Base-by-base conservation (phyloP, 2,329 filamentous ascomycete species). In the Bipolaris gigantea region DNA sequence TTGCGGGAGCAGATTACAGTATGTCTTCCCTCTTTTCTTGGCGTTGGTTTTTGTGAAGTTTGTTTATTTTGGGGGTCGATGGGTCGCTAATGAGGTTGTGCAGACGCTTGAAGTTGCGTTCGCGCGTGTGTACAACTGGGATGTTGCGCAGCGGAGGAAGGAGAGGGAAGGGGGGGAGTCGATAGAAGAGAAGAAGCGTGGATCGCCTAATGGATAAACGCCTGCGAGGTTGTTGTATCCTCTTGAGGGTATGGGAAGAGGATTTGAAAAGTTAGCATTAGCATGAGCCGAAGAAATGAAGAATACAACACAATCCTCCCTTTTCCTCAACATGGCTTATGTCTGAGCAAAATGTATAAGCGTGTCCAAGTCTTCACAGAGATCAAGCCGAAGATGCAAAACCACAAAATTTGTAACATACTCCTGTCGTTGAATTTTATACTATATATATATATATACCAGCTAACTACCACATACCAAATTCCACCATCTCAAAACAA, bases 41-140 rank as follows among this genome's bases (percentile, higher is more conserved):
- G n/a, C n/a, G 5, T 25, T 16, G 3, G 5, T 7, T n/a, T 25
- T 15, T 30, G 9, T 30, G 9, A 30, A 30, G 10, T 30, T 30
- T 30, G 10, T 11, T 27, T 30, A 4, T 6, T 40, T 16, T n/a
- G 23, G 23, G 5, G 19, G 5, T 4, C 3, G 5, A 10, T 21
- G 8, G 1, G 11, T 34, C 34, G 6, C 64, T 73, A 53, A 66
- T 61, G 19, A 16, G 54, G 7, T 60, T 30, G 11, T 38, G n/a
- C 63, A 95, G 90, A 97, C 92, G 0, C 88, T 99, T 80, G 94
- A 99, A 76, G 94, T 99, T 32, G 94, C 94, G 4, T 92, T 93
- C 36, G 94, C 94, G 19, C 84, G 94, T 61, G 92, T 99, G n/a
- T 97, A 99, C 77, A 99, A 99, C 76, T 97, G 94, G 93, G 94